A percentile compares a stretch with the other conserved stretches of the same genome.
Evolutionary conservation across 1,139 yeast genomes (phyloP).

Genomic region (Insectozyma bohioensis): DNA sequence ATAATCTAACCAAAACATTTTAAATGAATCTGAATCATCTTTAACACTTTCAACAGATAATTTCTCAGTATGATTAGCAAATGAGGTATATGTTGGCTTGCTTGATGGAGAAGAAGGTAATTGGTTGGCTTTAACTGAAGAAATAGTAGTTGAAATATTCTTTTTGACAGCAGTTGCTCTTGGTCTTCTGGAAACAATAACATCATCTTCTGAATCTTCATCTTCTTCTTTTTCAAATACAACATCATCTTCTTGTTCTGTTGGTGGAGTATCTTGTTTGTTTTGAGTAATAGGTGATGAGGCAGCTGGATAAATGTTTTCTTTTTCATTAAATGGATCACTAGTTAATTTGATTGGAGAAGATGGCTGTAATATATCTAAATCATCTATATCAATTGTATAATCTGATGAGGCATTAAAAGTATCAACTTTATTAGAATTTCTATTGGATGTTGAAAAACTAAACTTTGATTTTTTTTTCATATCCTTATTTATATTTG

Average conservation of each 20-base stretch:
- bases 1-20: slow-evolving; percentile 90
- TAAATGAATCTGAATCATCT: slow-evolving; percentile 41
- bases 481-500: slow-evolving; percentile 15
- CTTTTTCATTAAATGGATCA: slow-evolving; percentile 15
- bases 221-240: slow-evolving; percentile 22
- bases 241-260: slow-evolving; percentile 59
- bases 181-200: slow-evolving; percentile 48
- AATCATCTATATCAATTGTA: slow-evolving; percentile 23
- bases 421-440: slow-evolving; percentile 13
- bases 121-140: slow-evolving; percentile 23
- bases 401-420: slow-evolving; percentile 18
- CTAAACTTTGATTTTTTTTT: slow-evolving; percentile 21
- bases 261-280: slow-evolving; percentile 24
- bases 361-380: slow-evolving; percentile 21
- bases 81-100: slow-evolving; percentile 18
- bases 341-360: slow-evolving; percentile 24
- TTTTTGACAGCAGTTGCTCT: slow-evolving; percentile 32
- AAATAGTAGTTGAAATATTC: slow-evolving; percentile 21
- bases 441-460: slow-evolving; percentile 28
- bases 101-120: slow-evolving; percentile 25
- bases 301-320: slow-evolving; percentile 12
- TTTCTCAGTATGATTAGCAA: slow-evolving; percentile 39
- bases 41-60: slow-evolving; percentile 46
- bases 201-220: slow-evolving; percentile 54
- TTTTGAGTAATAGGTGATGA: slow-evolving; percentile 4